Percentiles rank a stretch among this genome's conserved stretches.
These are phyloP conservation scores for Aspergillus carlsbadensis DNA, from an alignment of 495 filamentous ascomycete species.

Conservation along the genomic window DNA sequence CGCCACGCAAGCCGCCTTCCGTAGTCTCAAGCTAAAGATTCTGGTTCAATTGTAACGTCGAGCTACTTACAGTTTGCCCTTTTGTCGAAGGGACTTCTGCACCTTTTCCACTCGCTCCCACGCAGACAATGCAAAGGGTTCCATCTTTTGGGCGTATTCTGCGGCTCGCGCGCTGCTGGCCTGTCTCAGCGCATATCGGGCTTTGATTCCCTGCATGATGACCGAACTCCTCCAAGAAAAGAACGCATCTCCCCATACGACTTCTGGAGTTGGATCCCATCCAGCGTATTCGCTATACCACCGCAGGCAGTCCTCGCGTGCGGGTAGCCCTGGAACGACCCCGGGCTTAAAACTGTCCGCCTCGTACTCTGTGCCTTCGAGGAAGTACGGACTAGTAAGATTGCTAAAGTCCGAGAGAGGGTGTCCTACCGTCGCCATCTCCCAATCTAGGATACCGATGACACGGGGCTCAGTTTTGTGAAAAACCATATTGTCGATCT, in stretches of 20 bases:
- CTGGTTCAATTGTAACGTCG: not conserved
- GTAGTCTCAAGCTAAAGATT: slow-evolving; percentile 4
- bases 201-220: slow-evolving; percentile 94
- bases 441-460: slow-evolving; percentile 95
- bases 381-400: slow-evolving; percentile 67
- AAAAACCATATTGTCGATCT: slow-evolving; percentile 96
- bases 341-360: slow-evolving; percentile 57
- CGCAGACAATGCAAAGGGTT: slow-evolving; percentile 65
- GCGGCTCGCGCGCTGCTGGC: slow-evolving; percentile 82
- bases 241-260: slow-evolving; percentile 65
- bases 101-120: slow-evolving; percentile 65
- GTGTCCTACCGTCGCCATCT: slow-evolving; percentile 95
- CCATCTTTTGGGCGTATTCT: slow-evolving; percentile 64
- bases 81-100: slow-evolving; percentile 31
- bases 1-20: slow-evolving; percentile 10
- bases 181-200: slow-evolving; percentile 78
- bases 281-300: slow-evolving; percentile 77
- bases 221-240: slow-evolving; percentile 65
- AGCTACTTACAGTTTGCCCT: slow-evolving; percentile 50
- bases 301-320: slow-evolving; percentile 61
- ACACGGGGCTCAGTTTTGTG: slow-evolving; percentile 84
- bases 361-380: slow-evolving; percentile 41
- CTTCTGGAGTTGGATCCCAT: slow-evolving; percentile 59
- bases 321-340: slow-evolving; percentile 70
- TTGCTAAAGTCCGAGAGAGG: slow-evolving; percentile 86